phyloP scores from a whole-genome alignment of 495 filamentous ascomycete species.

The Copromyces sp. region DNA sequence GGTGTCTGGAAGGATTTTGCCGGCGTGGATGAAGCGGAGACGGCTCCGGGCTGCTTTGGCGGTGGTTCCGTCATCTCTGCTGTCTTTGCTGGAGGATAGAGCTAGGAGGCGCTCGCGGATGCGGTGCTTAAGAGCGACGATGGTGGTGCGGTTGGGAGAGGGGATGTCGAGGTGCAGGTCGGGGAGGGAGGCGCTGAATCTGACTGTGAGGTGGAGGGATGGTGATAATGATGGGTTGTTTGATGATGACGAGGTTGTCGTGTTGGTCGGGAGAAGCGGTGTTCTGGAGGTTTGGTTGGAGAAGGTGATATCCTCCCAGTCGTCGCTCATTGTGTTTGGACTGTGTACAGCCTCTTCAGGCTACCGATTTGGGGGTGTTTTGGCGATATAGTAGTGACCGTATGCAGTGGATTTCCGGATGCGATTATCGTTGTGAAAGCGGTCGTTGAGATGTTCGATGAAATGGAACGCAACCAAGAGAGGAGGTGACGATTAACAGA shows the following conservation, averaged over 20 bases:
- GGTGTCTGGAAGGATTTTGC: slow-evolving; percentile 69
- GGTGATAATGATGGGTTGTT: slow-evolving; percentile 19
- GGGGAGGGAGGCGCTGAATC: slow-evolving; percentile 75
- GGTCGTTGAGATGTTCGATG: background rate
- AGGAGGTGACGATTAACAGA: background rate
- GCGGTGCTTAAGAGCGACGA: slow-evolving; percentile 64
- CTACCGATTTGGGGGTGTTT: background rate
- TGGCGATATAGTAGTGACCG: background rate
- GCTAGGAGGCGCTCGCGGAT: slow-evolving; percentile 60
- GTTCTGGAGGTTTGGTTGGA: slow-evolving; percentile 1
- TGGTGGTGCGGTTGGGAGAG: slow-evolving; percentile 54
- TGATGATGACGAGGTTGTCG: background rate
- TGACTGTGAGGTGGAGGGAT: slow-evolving; percentile 64
- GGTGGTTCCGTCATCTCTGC: slow-evolving; percentile 25
- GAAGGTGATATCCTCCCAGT: background rate
- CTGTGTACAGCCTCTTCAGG: background rate
- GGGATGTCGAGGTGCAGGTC: slow-evolving; percentile 73
- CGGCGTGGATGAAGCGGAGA: slow-evolving; percentile 79
- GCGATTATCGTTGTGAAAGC: background rate
- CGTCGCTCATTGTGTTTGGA: background rate
- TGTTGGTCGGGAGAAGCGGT: slow-evolving; percentile 3
- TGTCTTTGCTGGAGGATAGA: slow-evolving; percentile 10
- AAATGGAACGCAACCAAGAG: background rate
- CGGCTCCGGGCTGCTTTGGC: slow-evolving; percentile 41
- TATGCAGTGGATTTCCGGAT: background rate